These are phyloP conservation scores for Agastache rugosa DNA, from an alignment of 257 asterid genomes.

Conservation along the genomic window DNA sequence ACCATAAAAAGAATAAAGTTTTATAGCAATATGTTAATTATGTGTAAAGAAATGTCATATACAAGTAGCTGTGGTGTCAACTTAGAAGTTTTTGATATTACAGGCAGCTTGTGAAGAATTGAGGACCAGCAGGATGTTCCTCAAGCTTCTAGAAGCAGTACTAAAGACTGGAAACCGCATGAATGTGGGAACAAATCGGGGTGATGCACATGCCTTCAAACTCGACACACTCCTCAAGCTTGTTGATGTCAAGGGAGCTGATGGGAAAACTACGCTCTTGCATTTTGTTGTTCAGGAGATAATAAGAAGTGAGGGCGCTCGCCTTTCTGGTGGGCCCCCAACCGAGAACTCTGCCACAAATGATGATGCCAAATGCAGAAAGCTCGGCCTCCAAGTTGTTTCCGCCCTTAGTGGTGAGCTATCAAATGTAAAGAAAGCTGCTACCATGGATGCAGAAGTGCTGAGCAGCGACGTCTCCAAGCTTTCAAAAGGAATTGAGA, in stretches of 20 bases:
- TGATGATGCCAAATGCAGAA: constrained; percentile 82
- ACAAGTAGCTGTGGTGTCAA: background rate
- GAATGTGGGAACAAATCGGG: constrained; percentile 98
- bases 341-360: constrained; percentile 44
- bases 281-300: constrained; percentile 99
- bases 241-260: constrained; percentile 92
- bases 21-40: background rate
- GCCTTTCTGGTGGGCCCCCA: constrained; percentile 56
- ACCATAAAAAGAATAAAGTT: background rate
- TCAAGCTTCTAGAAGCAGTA: constrained; percentile 97
- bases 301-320: constrained; percentile 86
- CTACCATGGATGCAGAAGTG: constrained; percentile 96
- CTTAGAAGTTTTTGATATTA: constrained; percentile 29
- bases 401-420: constrained; percentile 80
- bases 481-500: constrained; percentile 77
- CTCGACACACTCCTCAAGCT: constrained; percentile 97
- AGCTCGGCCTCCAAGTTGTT: constrained; percentile 92
- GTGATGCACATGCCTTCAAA: constrained; percentile 96
- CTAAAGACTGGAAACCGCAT: constrained; percentile 94
- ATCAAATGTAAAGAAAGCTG: constrained; percentile 88
- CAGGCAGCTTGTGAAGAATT: constrained; percentile 97
- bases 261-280: constrained; percentile 93
- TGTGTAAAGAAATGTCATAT: background rate
- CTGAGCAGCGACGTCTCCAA: constrained; percentile 75
- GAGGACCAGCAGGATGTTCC: constrained; percentile 90